Conservation (phyloP, 495 filamentous ascomycete species). For the Xylaria acuta region DNA sequence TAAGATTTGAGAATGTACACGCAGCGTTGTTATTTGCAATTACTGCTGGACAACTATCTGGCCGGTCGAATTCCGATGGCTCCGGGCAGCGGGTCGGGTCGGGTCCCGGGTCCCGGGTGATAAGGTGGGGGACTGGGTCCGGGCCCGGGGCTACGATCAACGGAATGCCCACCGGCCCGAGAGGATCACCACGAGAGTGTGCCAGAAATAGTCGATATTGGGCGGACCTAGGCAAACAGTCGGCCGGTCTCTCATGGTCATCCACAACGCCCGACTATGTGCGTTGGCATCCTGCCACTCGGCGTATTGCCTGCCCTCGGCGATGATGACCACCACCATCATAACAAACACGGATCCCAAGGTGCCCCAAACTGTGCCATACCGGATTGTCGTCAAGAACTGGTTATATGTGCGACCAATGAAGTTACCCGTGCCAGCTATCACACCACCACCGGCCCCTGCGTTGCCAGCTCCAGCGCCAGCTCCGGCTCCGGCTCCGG, state of each 20-base stretch:
- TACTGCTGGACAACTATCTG: neutral
- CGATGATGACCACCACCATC: slow-evolving; percentile 12
- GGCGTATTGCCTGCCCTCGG: slow-evolving; percentile 25
- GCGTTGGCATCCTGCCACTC: slow-evolving; percentile 27
- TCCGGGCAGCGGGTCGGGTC: neutral
- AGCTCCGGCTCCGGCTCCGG: neutral
- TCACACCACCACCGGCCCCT: neutral
- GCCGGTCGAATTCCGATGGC: neutral
- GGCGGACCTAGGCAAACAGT: slow-evolving; percentile 22
- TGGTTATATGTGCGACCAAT: neutral
- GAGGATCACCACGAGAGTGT: neutral
- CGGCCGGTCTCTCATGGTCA: neutral
- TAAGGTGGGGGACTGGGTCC: neutral
- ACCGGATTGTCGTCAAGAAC: neutral
- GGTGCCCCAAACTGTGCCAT: neutral
- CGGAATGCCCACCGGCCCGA: neutral
- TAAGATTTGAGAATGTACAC: slow-evolving; percentile 1
- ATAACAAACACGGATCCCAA: neutral
- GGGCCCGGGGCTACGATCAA: neutral
- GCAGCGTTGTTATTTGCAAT: slow-evolving; percentile 1
- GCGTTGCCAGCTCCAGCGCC: neutral
- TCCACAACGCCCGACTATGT: slow-evolving; percentile 25
- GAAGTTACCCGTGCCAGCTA: neutral
- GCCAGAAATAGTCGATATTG: slow-evolving; percentile 23
- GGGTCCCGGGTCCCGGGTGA: neutral